Base-by-base conservation (phyloP, 202 grass and related monocot species). In the Setaria viridis region DNA sequence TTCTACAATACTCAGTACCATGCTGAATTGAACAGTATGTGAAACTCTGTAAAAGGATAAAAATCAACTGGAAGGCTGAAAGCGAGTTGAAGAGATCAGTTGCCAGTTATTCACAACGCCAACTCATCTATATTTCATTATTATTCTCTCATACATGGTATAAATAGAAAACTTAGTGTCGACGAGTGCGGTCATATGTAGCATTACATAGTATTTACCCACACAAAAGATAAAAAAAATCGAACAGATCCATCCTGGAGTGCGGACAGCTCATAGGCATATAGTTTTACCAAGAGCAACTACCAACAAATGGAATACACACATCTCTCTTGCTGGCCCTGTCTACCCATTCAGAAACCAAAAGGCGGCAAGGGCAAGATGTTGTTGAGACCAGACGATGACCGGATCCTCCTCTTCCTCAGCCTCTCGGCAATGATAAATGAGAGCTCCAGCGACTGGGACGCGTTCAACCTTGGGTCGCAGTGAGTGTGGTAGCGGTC, bases 401-500 rank as follows among this genome's bases (percentile, higher is more conserved):
- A 88, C n/a, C 79, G 82, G 72, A 88, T 90, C 73, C 91, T 90
- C 56, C 85, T 90, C 57, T 82, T 89, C 72, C 89, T 88, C 32
- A 94, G 89, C 75, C 83, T 86, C 84, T 94, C 92, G 0, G 89
- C 89, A 33, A 94, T 77, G 35, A 94, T 86, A 80, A 94, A 94
- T 6, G 92, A 35, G 30, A 94, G 89, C 86, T 94, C 92, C 64
- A 94, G 70, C 2, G 89, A 89, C 45, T 94, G 92, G 20, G 89
- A 88, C 0, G 86, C 92, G 34, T 94, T 94, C 79, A 91, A 80
- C 86, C 92, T 86, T 12, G 92, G 92, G 83, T 94, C 92, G 9
- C 92, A 94, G 72, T 94, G 92, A 7, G 92, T 89, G 87, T 92
- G 93, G 74, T 95, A 95, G 74, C 93, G 90, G 50, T 88, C 89